These are phyloP conservation scores for Aspergillus hiratsukae DNA, from an alignment of 2,329 filamentous ascomycete species.

Conservation along the genomic window DNA sequence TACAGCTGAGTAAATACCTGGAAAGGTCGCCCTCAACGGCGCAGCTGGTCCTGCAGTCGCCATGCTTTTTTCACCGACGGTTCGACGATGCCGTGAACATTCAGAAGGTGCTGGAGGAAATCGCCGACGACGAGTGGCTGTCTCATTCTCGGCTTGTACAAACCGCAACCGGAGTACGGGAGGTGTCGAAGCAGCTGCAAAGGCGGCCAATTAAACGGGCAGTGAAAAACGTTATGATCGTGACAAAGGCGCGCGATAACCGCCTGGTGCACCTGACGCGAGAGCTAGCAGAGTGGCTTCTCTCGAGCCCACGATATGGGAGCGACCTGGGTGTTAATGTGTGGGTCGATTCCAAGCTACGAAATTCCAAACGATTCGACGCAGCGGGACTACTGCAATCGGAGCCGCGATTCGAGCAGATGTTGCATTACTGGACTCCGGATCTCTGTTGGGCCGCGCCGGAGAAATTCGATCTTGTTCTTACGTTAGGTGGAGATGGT, in stretches of 20 bases:
- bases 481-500: constrained; percentile 91
- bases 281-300: constrained; percentile 81
- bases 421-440: constrained; percentile 94
- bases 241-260: constrained; percentile 96
- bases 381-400: constrained; percentile 66
- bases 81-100: constrained; percentile 97
- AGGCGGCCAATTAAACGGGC: constrained; percentile 86
- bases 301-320: constrained; percentile 84
- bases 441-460: constrained; percentile 91
- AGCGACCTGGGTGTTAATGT: constrained; percentile 90
- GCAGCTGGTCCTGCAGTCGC: constrained; percentile 71
- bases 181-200: constrained; percentile 93
- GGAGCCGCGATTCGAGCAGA: constrained; percentile 70
- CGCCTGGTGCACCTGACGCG: constrained; percentile 82
- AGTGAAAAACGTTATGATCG: constrained; percentile 93
- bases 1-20: constrained; percentile 42
- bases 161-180: constrained; percentile 89
- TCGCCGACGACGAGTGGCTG: constrained; percentile 79
- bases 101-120: constrained; percentile 90
- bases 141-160: constrained; percentile 92
- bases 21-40: constrained; percentile 42
- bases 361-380: constrained; percentile 82
- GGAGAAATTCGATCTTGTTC: constrained; percentile 91
- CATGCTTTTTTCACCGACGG: constrained; percentile 95
- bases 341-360: constrained; percentile 95